Conservation (phyloP, 1,139 yeast species). For the Protomyces lactucae-debilis region DNA sequence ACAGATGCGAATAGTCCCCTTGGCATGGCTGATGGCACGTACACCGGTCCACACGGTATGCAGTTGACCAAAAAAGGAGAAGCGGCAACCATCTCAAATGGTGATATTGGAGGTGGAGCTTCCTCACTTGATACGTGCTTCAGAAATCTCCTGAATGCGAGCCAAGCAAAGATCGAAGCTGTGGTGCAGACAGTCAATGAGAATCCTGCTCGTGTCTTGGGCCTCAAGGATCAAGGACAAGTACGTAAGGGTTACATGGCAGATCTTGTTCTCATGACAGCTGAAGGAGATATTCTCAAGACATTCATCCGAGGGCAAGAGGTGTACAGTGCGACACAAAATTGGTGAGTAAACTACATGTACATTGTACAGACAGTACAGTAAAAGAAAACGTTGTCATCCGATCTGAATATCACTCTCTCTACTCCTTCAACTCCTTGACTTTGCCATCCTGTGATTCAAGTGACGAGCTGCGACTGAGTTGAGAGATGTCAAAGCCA, state of each 20-base stretch:
- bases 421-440: background rate
- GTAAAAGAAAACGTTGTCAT: too few species aligned
- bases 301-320: background rate
- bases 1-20: slow-evolving; percentile 57
- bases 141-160: slow-evolving; percentile 53
- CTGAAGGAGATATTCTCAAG: slow-evolving; percentile 36
- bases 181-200: slow-evolving; percentile 57
- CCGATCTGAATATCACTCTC: too few species aligned
- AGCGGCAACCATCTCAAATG: slow-evolving; percentile 43
- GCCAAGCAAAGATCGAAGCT: slow-evolving; percentile 49
- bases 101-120: slow-evolving; percentile 59
- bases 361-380: too few species aligned
- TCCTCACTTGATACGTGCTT: slow-evolving; percentile 55
- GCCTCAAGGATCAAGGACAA: slow-evolving; percentile 42
- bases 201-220: slow-evolving; percentile 49
- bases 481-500: slow-evolving; percentile 38
- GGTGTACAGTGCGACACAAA: background rate
- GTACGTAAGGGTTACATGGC: slow-evolving; percentile 53
- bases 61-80: slow-evolving; percentile 50
- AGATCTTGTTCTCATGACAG: slow-evolving; percentile 51
- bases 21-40: slow-evolving; percentile 46
- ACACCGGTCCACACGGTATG: slow-evolving; percentile 42
- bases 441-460: background rate
- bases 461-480: background rate
- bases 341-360: too few species aligned